Base-by-base conservation (phyloP, 345 rosid species). In the Hevea brasiliensis region DNA sequence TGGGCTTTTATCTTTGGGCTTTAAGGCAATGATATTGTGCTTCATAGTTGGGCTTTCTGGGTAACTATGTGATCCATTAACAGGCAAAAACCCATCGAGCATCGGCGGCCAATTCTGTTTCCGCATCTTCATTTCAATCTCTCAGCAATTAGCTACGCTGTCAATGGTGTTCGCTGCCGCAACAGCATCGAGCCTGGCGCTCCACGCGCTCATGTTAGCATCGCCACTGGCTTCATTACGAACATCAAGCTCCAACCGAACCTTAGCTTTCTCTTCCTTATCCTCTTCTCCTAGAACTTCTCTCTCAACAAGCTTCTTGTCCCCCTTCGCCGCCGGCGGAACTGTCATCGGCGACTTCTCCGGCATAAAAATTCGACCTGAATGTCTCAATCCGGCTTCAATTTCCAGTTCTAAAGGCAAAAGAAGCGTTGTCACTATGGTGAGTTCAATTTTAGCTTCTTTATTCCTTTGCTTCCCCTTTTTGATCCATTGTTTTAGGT, bases 381-480 rank as follows among this genome's bases (percentile, higher is more conserved):
- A 77, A 12, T 63, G 79, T 50, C 87, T 88, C 76, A 72, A 85
- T 45, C 90, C 89, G 35, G 84, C 82, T 18, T 76, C 83, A 27
- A 48, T 81, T 27, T 77, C 86, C 53, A 78, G 84, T 21, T 87
- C 90, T 8, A 89, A 83, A 35, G 86, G 89, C 53, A 94, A 78
- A 75, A 85, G 97, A 50, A 85, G 88, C 50, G 92, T 89, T 62
- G 82, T 90, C 61, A 85, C 94, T 60, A 89, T 82, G 93, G 97
- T 88, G 83, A 72, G 54, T 70, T 58, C 65, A 8, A 67, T 48
- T 48, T 57, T 63, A 15, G 64, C 13, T 59, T 54, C 45, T 29
- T 13, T 51, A 72, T 65, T 67, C 53, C 53, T 48, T 48, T 14
- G 1, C 12, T 48, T 18, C 47, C 51, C 24, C 18, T 27, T n/a